Evolutionary conservation across 2,329 filamentous ascomycete genomes (phyloP).

Genomic region (Bipolaris sorokiniana): DNA sequence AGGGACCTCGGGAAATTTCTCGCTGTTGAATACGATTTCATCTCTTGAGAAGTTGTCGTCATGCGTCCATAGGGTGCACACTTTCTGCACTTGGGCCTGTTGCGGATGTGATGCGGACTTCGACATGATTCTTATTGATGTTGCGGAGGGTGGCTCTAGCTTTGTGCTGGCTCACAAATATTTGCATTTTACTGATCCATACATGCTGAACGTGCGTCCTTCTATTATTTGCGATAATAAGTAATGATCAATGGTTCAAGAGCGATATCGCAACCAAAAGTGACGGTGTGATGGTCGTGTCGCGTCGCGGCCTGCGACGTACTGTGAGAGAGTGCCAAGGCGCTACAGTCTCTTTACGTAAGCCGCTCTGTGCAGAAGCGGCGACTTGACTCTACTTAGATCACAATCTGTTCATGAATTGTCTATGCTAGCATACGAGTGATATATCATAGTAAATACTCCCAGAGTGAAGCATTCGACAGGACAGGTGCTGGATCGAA

Average conservation of each 20-base stretch:
- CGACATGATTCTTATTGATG: slow-evolving; percentile 31
- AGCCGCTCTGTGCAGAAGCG: not conserved
- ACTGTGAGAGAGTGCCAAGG: slow-evolving; percentile 9
- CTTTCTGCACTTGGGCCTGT: slow-evolving; percentile 44
- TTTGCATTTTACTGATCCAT: slow-evolving; percentile 7
- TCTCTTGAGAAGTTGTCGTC: slow-evolving; percentile 79
- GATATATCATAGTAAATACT: no score
- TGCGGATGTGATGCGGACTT: slow-evolving; percentile 35
- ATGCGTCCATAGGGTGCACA: slow-evolving; percentile 62
- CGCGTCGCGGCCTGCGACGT: slow-evolving; percentile 6
- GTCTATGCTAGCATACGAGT: no score
- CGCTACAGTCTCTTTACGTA: not conserved
- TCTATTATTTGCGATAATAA: not conserved
- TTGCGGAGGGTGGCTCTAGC: slow-evolving; percentile 5
- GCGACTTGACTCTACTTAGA: no score
- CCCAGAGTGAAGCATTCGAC: no score
- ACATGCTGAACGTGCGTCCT: slow-evolving; percentile 3
- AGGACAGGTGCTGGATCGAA: no score
- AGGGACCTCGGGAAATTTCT: slow-evolving; percentile 68
- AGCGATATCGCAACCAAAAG: not conserved
- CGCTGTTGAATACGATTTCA: slow-evolving; percentile 79
- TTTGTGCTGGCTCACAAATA: slow-evolving; percentile 6
- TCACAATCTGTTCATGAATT: no score
- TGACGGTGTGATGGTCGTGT: slow-evolving; percentile 1
- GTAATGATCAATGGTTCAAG: not conserved